phyloP scores from a whole-genome alignment of 2,329 filamentous ascomycete species.

The Zymoseptoria tritici region DNA sequence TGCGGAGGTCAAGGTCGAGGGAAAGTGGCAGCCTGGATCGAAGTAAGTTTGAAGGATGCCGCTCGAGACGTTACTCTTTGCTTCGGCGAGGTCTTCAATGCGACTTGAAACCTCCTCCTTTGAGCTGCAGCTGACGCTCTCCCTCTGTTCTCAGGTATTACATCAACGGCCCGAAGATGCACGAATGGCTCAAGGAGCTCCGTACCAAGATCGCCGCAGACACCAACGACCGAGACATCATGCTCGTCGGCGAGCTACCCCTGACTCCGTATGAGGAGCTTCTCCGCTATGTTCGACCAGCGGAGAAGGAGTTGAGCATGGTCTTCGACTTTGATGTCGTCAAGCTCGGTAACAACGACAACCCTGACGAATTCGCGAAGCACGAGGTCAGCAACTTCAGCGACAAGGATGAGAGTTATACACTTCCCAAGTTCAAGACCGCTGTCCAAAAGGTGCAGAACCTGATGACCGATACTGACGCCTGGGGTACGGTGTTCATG shows the following conservation, averaged over 20 bases:
- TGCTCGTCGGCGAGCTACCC: constrained; percentile 48
- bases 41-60: background rate
- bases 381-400: constrained; percentile 21
- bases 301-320: constrained; percentile 57
- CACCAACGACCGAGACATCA: constrained; percentile 27
- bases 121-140: background rate
- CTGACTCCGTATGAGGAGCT: constrained; percentile 43
- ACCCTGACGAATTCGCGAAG: constrained; percentile 19
- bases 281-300: constrained; percentile 46
- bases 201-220: constrained; percentile 17
- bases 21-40: constrained; percentile 17
- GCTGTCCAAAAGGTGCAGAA: constrained; percentile 19
- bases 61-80: too few relatives aligned
- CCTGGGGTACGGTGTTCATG: constrained; percentile 59
- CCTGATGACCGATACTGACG: constrained; percentile 51
- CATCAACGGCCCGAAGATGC: constrained; percentile 35
- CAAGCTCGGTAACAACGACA: constrained; percentile 35
- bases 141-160: constrained; percentile 9
- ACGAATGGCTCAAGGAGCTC: constrained; percentile 43
- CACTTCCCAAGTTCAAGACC: constrained; percentile 18
- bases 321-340: constrained; percentile 65
- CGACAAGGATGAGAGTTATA: constrained; percentile 25
- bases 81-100: constrained; percentile 26
- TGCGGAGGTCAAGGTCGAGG: constrained; percentile 12
- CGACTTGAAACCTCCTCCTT: constrained; percentile 26